phyloP scores from a whole-genome alignment of 1,284 basidiomycete genomes.

The Cryptococcus sp. region DNA sequence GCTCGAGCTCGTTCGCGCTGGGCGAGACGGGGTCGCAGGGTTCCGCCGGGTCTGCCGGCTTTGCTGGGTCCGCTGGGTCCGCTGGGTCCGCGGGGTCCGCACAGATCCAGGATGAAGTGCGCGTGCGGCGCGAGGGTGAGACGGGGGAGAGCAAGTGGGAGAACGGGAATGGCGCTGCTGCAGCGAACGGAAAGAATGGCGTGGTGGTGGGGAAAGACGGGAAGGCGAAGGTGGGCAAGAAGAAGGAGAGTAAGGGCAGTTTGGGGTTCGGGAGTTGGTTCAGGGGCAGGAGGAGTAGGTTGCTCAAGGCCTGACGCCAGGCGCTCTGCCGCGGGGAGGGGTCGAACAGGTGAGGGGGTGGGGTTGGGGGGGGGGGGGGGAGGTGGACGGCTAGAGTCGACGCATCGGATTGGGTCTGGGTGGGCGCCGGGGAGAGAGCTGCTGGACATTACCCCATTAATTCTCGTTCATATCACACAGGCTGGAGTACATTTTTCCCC shows the following conservation, averaged over 20 bases:
- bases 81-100: neutral
- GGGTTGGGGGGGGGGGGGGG: no score
- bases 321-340: no score
- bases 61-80: neutral
- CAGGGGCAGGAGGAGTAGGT: neutral
- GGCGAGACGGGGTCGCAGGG: conserved; percentile 10
- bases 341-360: no score
- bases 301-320: no score
- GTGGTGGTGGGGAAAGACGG: neutral
- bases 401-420: no score
- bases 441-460: neutral
- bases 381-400: no score
- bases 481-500: neutral
- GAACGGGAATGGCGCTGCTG: neutral
- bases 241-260: conserved; percentile 2
- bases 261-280: neutral
- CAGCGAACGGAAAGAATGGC: no score
- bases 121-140: neutral
- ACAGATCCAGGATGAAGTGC: neutral
- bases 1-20: conserved; percentile 9
- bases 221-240: neutral
- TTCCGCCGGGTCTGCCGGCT: neutral
- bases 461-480: neutral
- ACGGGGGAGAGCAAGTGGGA: neutral
- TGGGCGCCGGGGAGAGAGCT: no score